Conservation (phyloP, 441 rosid species). For the Croton setiger region DNA sequence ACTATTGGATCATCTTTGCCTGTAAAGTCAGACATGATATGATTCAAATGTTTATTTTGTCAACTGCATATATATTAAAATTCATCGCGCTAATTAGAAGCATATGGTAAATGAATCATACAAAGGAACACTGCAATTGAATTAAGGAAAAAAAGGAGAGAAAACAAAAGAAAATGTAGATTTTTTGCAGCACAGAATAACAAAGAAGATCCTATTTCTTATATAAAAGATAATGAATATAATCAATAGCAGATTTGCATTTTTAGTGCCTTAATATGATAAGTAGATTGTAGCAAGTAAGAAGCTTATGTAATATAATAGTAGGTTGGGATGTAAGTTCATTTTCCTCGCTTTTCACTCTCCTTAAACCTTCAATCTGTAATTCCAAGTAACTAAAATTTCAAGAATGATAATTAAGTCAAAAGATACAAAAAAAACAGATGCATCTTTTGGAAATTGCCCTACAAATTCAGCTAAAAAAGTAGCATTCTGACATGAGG, state of each 20-base stretch:
- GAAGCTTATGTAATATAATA: background rate
- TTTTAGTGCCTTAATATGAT: too few relatives aligned
- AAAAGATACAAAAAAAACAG: background rate
- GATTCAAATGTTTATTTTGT: background rate
- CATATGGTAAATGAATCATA: background rate
- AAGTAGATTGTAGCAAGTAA: background rate
- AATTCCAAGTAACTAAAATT: background rate
- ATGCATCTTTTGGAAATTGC: background rate
- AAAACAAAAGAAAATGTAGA: background rate
- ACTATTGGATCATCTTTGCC: slow-evolving; percentile 22
- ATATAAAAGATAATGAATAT: too few relatives aligned
- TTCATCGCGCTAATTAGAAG: background rate
- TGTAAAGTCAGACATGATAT: slow-evolving; percentile 12
- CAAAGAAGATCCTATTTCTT: background rate
- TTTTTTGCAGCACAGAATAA: background rate
- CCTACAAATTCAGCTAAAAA: background rate
- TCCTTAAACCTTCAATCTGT: background rate
- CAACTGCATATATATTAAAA: background rate
- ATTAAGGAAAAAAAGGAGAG: background rate
- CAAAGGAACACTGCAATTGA: background rate
- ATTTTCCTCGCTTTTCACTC: background rate
- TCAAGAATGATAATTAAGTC: background rate
- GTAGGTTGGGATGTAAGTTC: background rate
- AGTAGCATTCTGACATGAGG: background rate
- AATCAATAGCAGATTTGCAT: too few relatives aligned